A percentile compares a stretch with the other conserved stretches of the same genome.
Conservation (phyloP, 1,139 yeast species). For the Suhomyces kunorum region DNA sequence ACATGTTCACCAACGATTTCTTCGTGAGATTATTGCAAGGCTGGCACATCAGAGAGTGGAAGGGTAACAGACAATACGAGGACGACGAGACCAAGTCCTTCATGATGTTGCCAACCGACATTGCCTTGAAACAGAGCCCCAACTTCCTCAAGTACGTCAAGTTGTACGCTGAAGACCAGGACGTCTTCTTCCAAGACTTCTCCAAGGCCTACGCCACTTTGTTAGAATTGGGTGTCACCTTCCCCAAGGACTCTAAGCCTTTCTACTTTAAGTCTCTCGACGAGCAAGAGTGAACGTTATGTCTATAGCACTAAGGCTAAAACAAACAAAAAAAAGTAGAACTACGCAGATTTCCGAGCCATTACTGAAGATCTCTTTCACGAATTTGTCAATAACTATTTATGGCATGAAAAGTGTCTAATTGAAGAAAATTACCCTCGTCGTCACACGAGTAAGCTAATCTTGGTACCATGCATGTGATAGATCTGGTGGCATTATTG, state of each 20-base stretch:
- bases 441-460: too few species aligned
- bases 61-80: constrained; percentile 74
- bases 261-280: constrained; percentile 68
- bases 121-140: constrained; percentile 68
- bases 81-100: constrained; percentile 70
- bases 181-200: constrained; percentile 71
- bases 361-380: neutral
- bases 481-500: too few species aligned
- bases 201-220: constrained; percentile 66
- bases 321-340: neutral
- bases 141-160: constrained; percentile 66
- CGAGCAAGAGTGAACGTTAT: constrained; percentile 46
- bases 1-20: constrained; percentile 80
- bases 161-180: constrained; percentile 70
- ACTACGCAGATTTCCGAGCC: too few species aligned
- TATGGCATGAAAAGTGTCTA: too few species aligned
- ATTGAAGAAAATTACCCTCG: too few species aligned
- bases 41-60: constrained; percentile 79
- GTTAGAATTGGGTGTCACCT: constrained; percentile 73
- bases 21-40: constrained; percentile 70
- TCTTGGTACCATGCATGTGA: too few species aligned
- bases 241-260: constrained; percentile 48
- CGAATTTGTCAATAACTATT: too few species aligned
- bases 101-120: constrained; percentile 91
- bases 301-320: too few species aligned